Conservation (phyloP, 345 rosid genomes). For the Leavenworthia alabamica region DNA sequence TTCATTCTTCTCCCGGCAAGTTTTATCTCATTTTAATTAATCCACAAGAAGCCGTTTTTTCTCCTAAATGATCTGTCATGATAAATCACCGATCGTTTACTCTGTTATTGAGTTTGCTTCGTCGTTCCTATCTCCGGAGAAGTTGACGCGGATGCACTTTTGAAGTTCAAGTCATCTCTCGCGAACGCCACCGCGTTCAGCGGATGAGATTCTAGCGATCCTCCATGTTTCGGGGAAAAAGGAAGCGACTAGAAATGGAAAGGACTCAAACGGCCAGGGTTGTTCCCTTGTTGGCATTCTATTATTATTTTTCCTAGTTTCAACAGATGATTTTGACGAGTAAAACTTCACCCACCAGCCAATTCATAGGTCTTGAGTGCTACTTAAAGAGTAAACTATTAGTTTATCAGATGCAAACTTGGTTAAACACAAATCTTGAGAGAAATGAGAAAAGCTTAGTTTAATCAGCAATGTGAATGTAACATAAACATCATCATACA, state of each 20-base stretch:
- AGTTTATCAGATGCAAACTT: background rate
- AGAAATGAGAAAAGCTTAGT: background rate
- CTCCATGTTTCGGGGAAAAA: constrained; percentile 31
- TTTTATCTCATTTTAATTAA: constrained; percentile 2
- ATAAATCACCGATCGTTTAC: background rate
- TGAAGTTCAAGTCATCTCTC: constrained; percentile 53
- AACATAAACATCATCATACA: background rate
- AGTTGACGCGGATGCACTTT: constrained; percentile 40
- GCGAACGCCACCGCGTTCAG: constrained; percentile 19
- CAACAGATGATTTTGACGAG: no score
- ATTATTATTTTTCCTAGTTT: no score
- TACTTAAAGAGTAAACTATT: background rate
- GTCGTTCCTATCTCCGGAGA: background rate
- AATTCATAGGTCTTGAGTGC: background rate
- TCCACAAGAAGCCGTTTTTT: background rate
- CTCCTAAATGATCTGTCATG: constrained; percentile 12
- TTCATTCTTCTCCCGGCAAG: constrained; percentile 14
- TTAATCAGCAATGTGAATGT: background rate
- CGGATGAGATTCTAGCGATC: constrained; percentile 34
- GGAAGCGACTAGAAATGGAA: constrained; percentile 36
- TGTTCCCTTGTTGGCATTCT: no score
- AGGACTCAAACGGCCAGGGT: no score
- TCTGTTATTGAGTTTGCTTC: background rate
- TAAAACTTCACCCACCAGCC: no score
- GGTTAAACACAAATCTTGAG: background rate